Evolutionary conservation across 805 yeast species (phyloP), one percentile per base, ranked within the genome.

Genomic region (Jamesozyma piceae): DNA sequence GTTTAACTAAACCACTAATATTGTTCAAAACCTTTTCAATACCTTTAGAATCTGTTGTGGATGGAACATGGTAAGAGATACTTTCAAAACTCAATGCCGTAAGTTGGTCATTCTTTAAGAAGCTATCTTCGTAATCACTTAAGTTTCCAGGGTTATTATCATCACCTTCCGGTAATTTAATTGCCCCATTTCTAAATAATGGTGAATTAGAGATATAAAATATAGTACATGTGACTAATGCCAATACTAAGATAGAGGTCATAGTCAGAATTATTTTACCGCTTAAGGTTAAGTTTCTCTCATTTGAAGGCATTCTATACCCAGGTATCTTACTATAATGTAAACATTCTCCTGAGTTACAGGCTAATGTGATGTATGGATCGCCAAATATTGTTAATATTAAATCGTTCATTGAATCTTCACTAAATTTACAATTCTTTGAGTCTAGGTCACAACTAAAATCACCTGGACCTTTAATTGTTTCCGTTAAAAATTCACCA

Each of bases 241-340:
- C 62, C 17, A 74, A 54, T 3, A 70, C 55, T 2, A 72, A 57
- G 4, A 69, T 62, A 10, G 72, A 67, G 2, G 67, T 65, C 14
- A 50, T 39, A 5, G 52, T 70, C 65, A 52, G 63, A 2, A 73
- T 64, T 19, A 81, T 44, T 43, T 75, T 77, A 8, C 69, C 64
- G 43, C 67, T 55, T 5, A 56, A 50, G 5, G 55, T 49, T 44
- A 47, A 43, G 26, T 37, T 42, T 5, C 33, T 41, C 70, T 43
- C 67, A 71, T 55, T 49, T 6, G 52, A 43, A 0, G 97, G 97
- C 1, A 73, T 55, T 18, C 75, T 74, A 60, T 85, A 89, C 5
- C 96, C 97, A 0, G 98, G 98, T 15, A 92, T 77, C 60, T 92
- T 94, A 57, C 92, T 82, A 54, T 80, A 79, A 60, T 92, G 97